A percentile compares a stretch with the other conserved stretches of the same genome.
Evolutionary conservation across 2,329 filamentous ascomycete genomes (phyloP).

Genomic region (Calonectria ilicicola): DNA sequence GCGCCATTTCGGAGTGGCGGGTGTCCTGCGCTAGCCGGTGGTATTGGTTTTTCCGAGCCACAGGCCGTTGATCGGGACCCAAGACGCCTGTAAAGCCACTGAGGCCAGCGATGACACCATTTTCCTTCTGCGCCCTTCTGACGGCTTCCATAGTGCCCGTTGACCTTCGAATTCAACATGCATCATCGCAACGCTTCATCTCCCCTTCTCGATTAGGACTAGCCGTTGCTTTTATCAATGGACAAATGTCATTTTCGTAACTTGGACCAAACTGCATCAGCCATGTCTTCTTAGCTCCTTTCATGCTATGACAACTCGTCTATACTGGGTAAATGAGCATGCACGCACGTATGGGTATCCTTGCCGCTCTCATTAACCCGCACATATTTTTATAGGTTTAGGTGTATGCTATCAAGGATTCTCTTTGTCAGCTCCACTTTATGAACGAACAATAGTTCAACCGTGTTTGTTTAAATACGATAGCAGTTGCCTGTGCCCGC

Average conservation of each 20-base stretch:
- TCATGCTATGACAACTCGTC: not conserved
- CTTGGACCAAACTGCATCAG: not conserved
- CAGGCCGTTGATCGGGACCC: slow-evolving; percentile 15
- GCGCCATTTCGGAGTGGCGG: slow-evolving; percentile 7
- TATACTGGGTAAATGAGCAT: not conserved
- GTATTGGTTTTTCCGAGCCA: slow-evolving; percentile 35
- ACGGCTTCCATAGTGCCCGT: slow-evolving; percentile 30
- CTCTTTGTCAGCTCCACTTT: not conserved
- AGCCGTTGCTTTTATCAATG: not conserved
- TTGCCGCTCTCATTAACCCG: not conserved
- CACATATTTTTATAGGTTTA: not conserved
- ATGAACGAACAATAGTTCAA: not conserved
- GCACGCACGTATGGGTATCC: not conserved
- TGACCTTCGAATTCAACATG: slow-evolving; percentile 8
- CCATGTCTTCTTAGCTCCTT: not conserved
- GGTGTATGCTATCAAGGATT: not conserved
- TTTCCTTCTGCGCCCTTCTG: slow-evolving; percentile 35
- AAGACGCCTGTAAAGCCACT: not conserved
- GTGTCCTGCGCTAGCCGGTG: slow-evolving; percentile 1
- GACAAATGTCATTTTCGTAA: not conserved
- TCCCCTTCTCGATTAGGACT: not conserved
- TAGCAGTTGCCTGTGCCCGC: not conserved
- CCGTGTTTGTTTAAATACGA: not conserved
- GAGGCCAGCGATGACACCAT: slow-evolving; percentile 30
- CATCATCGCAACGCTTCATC: not conserved